A percentile compares a stretch with the other conserved stretches of the same genome.
These are phyloP conservation scores for Aphanoascus verrucosus DNA, from an alignment of 2,329 filamentous ascomycete species.

Conservation along the genomic window DNA sequence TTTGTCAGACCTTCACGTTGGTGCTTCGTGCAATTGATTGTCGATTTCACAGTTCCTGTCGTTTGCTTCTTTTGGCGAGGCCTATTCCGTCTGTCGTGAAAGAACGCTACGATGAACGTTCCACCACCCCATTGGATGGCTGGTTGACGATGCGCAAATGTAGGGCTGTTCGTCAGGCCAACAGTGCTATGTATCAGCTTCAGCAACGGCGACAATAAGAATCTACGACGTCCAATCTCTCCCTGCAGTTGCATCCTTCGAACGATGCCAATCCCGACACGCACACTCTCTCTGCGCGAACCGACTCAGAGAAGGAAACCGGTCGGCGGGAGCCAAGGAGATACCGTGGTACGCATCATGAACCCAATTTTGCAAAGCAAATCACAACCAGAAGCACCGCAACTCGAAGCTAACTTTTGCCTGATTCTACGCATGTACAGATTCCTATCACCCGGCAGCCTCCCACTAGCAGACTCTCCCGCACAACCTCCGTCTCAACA, in stretches of 20 bases:
- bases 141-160: too few relatives aligned
- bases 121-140: too few relatives aligned
- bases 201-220: too few relatives aligned
- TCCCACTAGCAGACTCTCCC: neutral
- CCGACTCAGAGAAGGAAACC: constrained; percentile 18
- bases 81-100: too few relatives aligned
- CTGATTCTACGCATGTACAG: neutral
- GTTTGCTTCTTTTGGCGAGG: too few relatives aligned
- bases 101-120: too few relatives aligned
- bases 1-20: too few relatives aligned
- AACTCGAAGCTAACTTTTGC: neutral
- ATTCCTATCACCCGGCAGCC: neutral
- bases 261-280: constrained; percentile 32
- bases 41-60: too few relatives aligned
- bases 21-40: too few relatives aligned
- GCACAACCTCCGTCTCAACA: constrained; percentile 13
- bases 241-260: neutral
- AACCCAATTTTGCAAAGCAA: neutral
- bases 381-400: neutral
- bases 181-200: too few relatives aligned
- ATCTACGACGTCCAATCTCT: too few relatives aligned
- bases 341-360: constrained; percentile 20
- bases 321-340: constrained; percentile 15
- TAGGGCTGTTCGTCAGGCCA: too few relatives aligned
- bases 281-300: constrained; percentile 28